Evolutionary conservation across 176 grass and related monocot genomes (phyloP).

Genomic region (Oryza officinalis): DNA sequence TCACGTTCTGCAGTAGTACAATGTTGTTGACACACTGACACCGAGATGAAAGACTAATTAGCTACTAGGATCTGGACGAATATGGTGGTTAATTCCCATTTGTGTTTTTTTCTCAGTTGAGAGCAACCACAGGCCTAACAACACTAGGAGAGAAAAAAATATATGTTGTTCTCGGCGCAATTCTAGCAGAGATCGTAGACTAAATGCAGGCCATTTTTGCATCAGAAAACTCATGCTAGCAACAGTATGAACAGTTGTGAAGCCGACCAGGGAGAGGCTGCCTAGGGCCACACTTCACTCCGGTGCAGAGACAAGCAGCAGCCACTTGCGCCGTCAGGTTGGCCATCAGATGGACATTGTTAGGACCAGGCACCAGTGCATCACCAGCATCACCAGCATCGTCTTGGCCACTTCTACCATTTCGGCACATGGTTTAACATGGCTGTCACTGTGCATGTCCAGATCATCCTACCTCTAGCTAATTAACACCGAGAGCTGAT

Average conservation of each 20-base stretch:
- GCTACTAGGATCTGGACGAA: neutral
- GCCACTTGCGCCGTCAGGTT: neutral
- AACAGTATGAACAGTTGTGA: neutral
- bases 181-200: neutral
- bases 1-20: neutral
- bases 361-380: neutral
- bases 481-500: too few relatives aligned
- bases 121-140: neutral
- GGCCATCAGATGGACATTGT: neutral
- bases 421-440: conserved; percentile 14
- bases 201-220: neutral
- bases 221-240: neutral
- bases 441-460: neutral
- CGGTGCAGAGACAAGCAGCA: conserved; percentile 30
- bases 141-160: neutral
- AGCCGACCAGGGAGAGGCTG: neutral
- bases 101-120: neutral
- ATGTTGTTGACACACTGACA: neutral
- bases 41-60: neutral
- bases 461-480: neutral
- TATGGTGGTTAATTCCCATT: neutral
- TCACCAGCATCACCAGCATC: too few relatives aligned
- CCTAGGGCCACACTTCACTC: neutral
- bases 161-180: neutral
- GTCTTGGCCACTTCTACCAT: neutral